A percentile compares a stretch with the other conserved stretches of the same genome.
These are phyloP conservation scores for Pouteria glomerata DNA, from an alignment of 148 eudicot genomes.

Conservation along the genomic window DNA sequence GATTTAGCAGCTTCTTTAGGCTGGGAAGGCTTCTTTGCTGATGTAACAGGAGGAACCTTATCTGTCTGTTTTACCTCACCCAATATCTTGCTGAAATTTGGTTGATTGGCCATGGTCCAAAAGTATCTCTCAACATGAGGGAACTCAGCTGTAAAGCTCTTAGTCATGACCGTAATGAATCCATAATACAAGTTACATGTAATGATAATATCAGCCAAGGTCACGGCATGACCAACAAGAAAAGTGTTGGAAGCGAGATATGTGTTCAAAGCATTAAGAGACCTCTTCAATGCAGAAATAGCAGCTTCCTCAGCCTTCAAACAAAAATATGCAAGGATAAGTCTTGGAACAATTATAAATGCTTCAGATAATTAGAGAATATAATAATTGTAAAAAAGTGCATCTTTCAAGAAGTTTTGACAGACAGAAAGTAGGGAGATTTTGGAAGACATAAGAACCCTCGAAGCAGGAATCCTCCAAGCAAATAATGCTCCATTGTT, in stretches of 20 bases:
- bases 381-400: too few species aligned
- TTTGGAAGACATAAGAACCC: too few species aligned
- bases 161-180: conserved; percentile 30
- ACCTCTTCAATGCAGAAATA: conserved; percentile 47
- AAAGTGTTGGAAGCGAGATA: conserved; percentile 48
- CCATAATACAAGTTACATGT: conserved; percentile 43
- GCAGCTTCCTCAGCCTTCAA: conserved; percentile 53
- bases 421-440: too few species aligned
- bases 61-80: conserved; percentile 18
- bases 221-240: conserved; percentile 50
- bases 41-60: conserved; percentile 32
- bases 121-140: conserved; percentile 32
- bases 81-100: conserved; percentile 12
- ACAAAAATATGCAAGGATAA: background rate
- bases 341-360: too few species aligned
- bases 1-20: conserved; percentile 34
- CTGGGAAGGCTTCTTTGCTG: conserved; percentile 34
- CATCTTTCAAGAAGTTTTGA: too few species aligned
- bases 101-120: conserved; percentile 55
- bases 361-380: too few species aligned
- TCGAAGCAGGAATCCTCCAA: too few species aligned
- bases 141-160: conserved; percentile 52
- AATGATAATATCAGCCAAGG: conserved; percentile 51
- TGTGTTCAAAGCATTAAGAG: conserved; percentile 44
- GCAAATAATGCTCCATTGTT: too few species aligned